A percentile compares a stretch with the other conserved stretches of the same genome.
Conservation (phyloP, 2,329 filamentous ascomycete genomes). For the Cladosporium sp. region DNA sequence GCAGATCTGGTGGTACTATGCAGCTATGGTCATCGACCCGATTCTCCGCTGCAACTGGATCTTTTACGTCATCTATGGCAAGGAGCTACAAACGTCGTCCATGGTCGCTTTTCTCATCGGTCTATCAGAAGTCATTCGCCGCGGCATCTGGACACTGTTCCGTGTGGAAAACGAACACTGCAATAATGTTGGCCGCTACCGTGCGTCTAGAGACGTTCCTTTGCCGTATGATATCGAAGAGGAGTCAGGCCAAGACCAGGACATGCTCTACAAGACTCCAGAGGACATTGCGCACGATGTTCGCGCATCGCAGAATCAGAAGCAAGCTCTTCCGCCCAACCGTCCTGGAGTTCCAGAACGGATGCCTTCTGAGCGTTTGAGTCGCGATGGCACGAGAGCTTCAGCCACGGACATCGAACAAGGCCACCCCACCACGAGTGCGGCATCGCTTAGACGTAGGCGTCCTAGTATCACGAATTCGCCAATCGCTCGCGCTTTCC, state of each 20-base stretch:
- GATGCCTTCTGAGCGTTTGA: constrained; percentile 24
- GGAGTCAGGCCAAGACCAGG: background rate
- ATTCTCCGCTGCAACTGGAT: constrained; percentile 92
- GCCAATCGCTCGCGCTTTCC: constrained; percentile 47
- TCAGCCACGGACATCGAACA: constrained; percentile 32
- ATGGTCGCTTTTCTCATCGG: constrained; percentile 77
- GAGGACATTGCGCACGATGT: background rate
- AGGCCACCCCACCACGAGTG: constrained; percentile 21
- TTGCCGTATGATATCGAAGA: constrained; percentile 69
- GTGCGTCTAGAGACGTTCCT: constrained; percentile 83
- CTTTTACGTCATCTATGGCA: constrained; percentile 82
- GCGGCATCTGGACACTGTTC: constrained; percentile 89
- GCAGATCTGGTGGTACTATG: constrained; percentile 79
- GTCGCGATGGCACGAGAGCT: constrained; percentile 10
- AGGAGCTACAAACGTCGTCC: constrained; percentile 79
- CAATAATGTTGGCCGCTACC: constrained; percentile 85
- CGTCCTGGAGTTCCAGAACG: background rate
- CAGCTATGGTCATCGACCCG: constrained; percentile 79
- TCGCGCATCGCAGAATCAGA: background rate
- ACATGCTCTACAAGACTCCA: constrained; percentile 10
- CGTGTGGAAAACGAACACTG: constrained; percentile 98
- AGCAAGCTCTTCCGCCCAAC: background rate
- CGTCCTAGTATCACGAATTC: constrained; percentile 32
- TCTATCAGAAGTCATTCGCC: constrained; percentile 76
- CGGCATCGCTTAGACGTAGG: constrained; percentile 23